These are phyloP conservation scores for Canavalia ensiformis DNA, from an alignment of 306 rosid species.

Conservation along the genomic window DNA sequence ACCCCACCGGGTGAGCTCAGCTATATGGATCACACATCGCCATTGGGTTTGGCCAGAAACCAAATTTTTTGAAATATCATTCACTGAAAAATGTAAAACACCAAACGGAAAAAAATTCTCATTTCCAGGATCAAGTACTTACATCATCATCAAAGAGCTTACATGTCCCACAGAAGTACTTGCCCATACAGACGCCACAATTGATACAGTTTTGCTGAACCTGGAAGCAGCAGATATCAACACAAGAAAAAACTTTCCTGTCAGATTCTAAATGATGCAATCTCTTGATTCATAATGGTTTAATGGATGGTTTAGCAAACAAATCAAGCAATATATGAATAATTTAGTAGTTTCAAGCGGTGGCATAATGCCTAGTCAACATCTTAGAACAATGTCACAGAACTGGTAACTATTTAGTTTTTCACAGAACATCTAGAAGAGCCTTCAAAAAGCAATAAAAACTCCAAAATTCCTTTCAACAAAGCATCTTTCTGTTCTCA, in stretches of 20 bases:
- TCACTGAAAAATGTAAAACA: too few relatives aligned
- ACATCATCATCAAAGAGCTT: constrained; percentile 93
- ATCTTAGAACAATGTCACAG: neutral
- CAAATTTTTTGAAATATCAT: too few relatives aligned
- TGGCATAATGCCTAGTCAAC: neutral
- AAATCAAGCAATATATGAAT: neutral
- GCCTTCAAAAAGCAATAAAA: neutral
- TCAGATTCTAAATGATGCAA: neutral
- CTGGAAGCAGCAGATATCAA: constrained; percentile 58
- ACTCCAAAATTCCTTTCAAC: neutral
- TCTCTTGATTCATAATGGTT: neutral
- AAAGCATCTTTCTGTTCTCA: neutral
- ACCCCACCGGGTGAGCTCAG: too few relatives aligned
- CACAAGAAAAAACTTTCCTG: constrained; percentile 30
- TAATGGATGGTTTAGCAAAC: neutral
- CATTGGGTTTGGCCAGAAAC: too few relatives aligned
- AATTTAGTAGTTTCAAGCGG: neutral
- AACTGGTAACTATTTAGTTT: neutral
- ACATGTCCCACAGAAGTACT: constrained; percentile 82
- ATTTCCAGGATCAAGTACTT: constrained; percentile 46
- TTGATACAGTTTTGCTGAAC: constrained; percentile 79
- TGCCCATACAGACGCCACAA: constrained; percentile 91
- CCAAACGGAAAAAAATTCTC: too few relatives aligned
- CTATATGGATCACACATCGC: too few relatives aligned
- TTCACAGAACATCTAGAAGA: constrained; percentile 6